A percentile compares a stretch with the other conserved stretches of the same genome.
These are phyloP conservation scores for Cylindrodendrum hubeiense DNA, from an alignment of 2,329 filamentous ascomycete species.

Conservation along the genomic window DNA sequence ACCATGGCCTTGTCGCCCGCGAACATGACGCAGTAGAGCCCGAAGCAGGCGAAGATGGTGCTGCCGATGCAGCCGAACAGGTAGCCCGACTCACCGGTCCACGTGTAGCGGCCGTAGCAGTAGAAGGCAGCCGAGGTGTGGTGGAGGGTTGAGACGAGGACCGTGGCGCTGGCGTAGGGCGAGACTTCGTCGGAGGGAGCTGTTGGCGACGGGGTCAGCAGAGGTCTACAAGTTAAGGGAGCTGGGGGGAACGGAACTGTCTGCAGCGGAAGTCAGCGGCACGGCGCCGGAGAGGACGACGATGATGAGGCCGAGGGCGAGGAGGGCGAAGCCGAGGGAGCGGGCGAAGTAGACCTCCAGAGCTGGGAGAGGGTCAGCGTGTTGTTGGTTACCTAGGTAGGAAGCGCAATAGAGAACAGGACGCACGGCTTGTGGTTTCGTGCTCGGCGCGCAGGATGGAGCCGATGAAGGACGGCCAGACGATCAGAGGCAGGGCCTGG, in stretches of 20 bases:
- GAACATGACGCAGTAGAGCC: conserved; percentile 51
- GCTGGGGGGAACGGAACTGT: conserved; percentile 49
- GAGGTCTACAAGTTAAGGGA: neutral
- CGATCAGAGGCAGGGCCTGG: conserved; percentile 61
- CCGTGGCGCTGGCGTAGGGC: conserved; percentile 74
- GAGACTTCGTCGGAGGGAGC: conserved; percentile 54
- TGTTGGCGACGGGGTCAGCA: conserved; percentile 23
- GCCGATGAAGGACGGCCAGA: conserved; percentile 62
- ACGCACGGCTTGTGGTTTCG: conserved; percentile 48
- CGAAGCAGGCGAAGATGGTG: conserved; percentile 69
- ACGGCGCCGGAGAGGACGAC: conserved; percentile 78
- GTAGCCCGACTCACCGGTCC: conserved; percentile 68
- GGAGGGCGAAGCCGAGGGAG: conserved; percentile 74
- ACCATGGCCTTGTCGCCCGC: conserved; percentile 53
- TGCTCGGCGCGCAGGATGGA: conserved; percentile 55
- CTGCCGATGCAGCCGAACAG: conserved; percentile 70
- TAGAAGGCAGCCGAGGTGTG: conserved; percentile 74
- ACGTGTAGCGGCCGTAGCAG: conserved; percentile 76
- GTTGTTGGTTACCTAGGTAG: neutral
- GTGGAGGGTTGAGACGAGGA: conserved; percentile 75
- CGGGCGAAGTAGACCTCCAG: conserved; percentile 82
- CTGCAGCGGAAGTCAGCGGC: conserved; percentile 68
- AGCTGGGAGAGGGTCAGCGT: conserved; percentile 35
- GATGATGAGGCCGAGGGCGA: conserved; percentile 73
- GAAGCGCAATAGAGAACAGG: neutral